phyloP scores from a whole-genome alignment of 148 eudicot species.

The Euryodendron excelsum region DNA sequence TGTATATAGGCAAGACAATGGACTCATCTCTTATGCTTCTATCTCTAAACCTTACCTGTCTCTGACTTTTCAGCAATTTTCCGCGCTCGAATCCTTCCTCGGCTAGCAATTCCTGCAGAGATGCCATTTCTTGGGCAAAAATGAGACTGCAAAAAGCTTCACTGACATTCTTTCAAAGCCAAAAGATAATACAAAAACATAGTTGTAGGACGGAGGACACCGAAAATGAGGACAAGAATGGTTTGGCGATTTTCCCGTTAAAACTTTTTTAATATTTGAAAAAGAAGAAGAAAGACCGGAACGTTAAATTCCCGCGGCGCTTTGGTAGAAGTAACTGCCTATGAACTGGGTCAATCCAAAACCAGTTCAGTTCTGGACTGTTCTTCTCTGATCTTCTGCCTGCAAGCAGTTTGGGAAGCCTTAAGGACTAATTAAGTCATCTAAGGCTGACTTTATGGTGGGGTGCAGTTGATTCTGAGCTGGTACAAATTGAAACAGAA shows the following conservation, averaged over 20 bases:
- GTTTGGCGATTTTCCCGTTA: neutral
- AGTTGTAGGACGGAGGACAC: neutral
- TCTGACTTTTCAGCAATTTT: conserved; percentile 16
- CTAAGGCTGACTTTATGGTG: no score
- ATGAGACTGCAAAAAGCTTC: conserved; percentile 11
- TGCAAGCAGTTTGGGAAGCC: no score
- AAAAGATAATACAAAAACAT: conserved; percentile 2
- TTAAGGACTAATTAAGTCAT: no score
- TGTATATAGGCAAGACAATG: conserved; percentile 39
- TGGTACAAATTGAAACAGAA: no score
- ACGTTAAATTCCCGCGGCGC: no score
- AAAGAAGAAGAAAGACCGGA: neutral
- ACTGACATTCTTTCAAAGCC: conserved; percentile 22
- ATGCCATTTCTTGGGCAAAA: conserved; percentile 25
- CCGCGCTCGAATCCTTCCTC: conserved; percentile 30
- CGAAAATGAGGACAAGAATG: neutral
- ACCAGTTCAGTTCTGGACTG: neutral
- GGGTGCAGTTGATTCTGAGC: no score
- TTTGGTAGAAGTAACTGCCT: no score
- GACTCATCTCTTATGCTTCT: conserved; percentile 22
- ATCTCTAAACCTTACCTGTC: conserved; percentile 24
- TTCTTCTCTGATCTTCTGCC: no score
- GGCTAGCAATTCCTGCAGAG: conserved; percentile 35
- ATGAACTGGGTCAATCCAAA: no score
- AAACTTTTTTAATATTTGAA: neutral